phyloP scores from a whole-genome alignment of 768 basidiomycete genomes.

The Panus rudis region DNA sequence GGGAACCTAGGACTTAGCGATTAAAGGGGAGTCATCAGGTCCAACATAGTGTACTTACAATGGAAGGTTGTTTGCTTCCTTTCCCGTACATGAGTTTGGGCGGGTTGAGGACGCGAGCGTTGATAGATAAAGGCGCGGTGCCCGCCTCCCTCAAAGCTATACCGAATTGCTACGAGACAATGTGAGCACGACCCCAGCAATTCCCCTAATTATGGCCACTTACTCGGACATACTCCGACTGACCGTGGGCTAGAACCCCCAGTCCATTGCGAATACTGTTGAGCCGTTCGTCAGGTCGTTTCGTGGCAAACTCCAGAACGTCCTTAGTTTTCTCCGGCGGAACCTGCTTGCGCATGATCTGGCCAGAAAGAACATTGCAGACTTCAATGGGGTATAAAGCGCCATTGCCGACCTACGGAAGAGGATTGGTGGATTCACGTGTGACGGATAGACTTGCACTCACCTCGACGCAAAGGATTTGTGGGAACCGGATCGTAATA shows the following conservation, averaged over 20 bases:
- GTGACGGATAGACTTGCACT: not conserved
- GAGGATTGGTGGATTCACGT: not conserved
- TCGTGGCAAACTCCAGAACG: conserved; percentile 62
- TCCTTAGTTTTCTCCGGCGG: conserved; percentile 58
- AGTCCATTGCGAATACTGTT: conserved; percentile 47
- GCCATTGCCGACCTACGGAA: conserved; percentile 45
- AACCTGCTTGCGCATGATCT: conserved; percentile 67
- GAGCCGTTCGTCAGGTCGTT: conserved; percentile 52
- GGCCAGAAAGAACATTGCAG: conserved; percentile 55
- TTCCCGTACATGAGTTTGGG: conserved; percentile 63
- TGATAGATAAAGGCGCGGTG: conserved; percentile 45
- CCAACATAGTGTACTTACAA: conserved; percentile 36
- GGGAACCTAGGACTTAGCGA: conserved; percentile 35
- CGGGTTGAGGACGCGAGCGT: conserved; percentile 56
- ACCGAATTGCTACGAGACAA: conserved; percentile 44
- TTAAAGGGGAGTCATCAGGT: not conserved
- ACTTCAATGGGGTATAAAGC: conserved; percentile 65
- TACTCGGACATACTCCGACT: conserved; percentile 62
- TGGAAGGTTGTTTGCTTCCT: conserved; percentile 46
- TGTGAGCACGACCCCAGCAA: not conserved
- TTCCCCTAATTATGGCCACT: not conserved
- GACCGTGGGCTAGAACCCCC: conserved; percentile 45
- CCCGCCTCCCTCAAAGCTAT: conserved; percentile 43
- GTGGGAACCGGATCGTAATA: conserved; percentile 48
- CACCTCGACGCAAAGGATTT: conserved; percentile 65